phyloP scores from a whole-genome alignment of 441 rosid genomes.

The Mallotus repandus region DNA sequence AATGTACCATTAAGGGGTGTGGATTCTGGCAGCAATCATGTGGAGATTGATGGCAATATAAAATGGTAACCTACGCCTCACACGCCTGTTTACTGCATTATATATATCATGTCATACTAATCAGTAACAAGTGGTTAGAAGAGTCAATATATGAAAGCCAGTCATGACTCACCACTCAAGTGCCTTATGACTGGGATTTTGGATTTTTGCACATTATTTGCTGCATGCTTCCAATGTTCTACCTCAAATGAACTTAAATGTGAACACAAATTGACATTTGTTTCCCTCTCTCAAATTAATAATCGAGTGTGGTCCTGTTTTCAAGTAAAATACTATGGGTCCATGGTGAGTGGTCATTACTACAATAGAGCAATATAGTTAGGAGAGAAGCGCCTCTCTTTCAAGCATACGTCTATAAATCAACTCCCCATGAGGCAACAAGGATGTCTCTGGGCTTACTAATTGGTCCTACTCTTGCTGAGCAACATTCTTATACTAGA shows the following conservation, averaged over 20 bases:
- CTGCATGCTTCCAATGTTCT: neutral
- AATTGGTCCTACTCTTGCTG: neutral
- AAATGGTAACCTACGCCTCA: too few relatives aligned
- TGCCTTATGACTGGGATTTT: conserved; percentile 15
- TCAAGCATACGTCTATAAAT: neutral
- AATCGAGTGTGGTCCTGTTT: too few relatives aligned
- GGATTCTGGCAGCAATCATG: neutral
- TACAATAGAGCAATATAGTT: neutral
- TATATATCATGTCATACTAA: too few relatives aligned
- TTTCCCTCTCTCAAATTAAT: too few relatives aligned
- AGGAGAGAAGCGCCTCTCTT: neutral
- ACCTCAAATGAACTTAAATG: neutral
- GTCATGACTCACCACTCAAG: neutral
- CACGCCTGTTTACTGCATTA: too few relatives aligned
- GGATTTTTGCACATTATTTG: neutral
- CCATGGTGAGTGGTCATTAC: neutral
- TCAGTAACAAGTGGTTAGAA: too few relatives aligned
- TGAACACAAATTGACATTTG: too few relatives aligned
- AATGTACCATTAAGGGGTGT: neutral
- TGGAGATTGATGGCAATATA: neutral
- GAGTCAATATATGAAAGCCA: neutral
- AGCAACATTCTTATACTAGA: conserved; percentile 13
- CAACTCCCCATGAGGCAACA: neutral
- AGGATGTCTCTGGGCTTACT: neutral
- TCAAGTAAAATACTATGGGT: neutral